Conservation (phyloP, 805 yeast species). For the Kuraishia capsulata region DNA sequence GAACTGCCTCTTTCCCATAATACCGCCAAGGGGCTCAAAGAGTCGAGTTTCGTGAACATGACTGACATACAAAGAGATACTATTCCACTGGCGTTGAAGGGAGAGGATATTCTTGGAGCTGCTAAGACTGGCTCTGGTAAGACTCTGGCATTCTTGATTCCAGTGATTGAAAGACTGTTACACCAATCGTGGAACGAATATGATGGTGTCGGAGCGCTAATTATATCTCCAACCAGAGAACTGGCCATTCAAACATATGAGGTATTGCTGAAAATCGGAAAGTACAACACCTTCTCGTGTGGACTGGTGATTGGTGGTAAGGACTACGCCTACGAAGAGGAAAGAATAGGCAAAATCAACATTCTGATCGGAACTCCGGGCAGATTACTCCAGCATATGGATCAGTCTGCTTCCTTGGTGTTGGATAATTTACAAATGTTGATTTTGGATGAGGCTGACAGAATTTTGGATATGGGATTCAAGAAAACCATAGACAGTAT, state of each 20-base stretch:
- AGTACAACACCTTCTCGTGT: conserved; percentile 67
- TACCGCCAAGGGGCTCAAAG: conserved; percentile 65
- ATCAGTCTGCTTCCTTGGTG: conserved; percentile 78
- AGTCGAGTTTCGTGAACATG: conserved; percentile 66
- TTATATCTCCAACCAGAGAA: conserved; percentile 90
- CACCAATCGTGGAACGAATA: conserved; percentile 67
- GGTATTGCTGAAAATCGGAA: conserved; percentile 76
- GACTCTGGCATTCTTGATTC: conserved; percentile 79
- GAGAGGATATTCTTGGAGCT: conserved; percentile 75
- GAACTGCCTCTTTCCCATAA: conserved; percentile 68
- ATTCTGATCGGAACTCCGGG: conserved; percentile 91
- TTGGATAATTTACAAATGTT: conserved; percentile 65
- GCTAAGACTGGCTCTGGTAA: conserved; percentile 91
- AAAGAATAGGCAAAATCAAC: conserved; percentile 70
- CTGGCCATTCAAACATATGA: conserved; percentile 87
- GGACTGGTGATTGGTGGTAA: conserved; percentile 93
- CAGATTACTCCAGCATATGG: conserved; percentile 80
- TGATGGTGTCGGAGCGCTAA: conserved; percentile 85
- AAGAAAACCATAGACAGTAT: conserved; percentile 75
- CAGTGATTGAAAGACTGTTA: conserved; percentile 62
- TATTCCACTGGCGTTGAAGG: conserved; percentile 68
- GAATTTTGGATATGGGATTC: conserved; percentile 92
- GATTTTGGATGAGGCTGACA: conserved; percentile 86
- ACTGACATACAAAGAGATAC: conserved; percentile 84
- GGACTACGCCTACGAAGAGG: conserved; percentile 73